Base-by-base conservation (phyloP, 225 moss, liverwort and hornwort genomes). In the Asterella californica region DNA sequence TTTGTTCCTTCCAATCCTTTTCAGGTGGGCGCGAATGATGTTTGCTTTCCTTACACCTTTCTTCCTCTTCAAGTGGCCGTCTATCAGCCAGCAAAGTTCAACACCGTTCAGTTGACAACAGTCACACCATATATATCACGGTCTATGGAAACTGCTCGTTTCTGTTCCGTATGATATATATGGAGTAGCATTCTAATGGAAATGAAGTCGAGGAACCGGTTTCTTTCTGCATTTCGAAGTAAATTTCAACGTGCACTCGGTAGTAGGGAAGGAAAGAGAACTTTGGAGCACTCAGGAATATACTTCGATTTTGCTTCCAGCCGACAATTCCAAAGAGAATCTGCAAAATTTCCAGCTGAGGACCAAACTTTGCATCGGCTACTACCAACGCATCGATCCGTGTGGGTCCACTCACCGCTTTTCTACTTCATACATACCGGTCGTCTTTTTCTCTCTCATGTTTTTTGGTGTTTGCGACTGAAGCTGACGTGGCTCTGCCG, bases 401-500 rank as follows among this genome's bases (percentile, higher is more conserved):
- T 25, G 24, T 21, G 0, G 24, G 59, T 21, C 18, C 22, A 6
- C 19, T 17, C 59, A 24, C 21, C 59, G 12, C 7, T 19, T 59
- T 59, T 21, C 18, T 59, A 15, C 11, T 59, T 5, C 59, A 2
- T 19, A 18, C 24, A 25, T 24, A 59, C 0, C 24, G 7, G 22
- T 19, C 18, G 4, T 21, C 59, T 24, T 59, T 59, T 21, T 59
- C 59, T 21, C 22, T 21, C 0, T 7, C 7, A 19, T 24, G 22
- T 59, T 18, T 21, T 21, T 2, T 21, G 2, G 59, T 0, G 22
- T 25, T 59, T 6, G 24, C 11, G 22, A 2, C 22, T 19, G 22
- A 59, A 59, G 59, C 59, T 59, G 59, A 59, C 59, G 59, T 59
- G 22, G 59, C 59, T 59, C 59, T 59, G 59, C 59, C 59, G 59